Conservation (phyloP, 768 basidiomycete genomes). For the Cystofilobasidium ferigula region DNA sequence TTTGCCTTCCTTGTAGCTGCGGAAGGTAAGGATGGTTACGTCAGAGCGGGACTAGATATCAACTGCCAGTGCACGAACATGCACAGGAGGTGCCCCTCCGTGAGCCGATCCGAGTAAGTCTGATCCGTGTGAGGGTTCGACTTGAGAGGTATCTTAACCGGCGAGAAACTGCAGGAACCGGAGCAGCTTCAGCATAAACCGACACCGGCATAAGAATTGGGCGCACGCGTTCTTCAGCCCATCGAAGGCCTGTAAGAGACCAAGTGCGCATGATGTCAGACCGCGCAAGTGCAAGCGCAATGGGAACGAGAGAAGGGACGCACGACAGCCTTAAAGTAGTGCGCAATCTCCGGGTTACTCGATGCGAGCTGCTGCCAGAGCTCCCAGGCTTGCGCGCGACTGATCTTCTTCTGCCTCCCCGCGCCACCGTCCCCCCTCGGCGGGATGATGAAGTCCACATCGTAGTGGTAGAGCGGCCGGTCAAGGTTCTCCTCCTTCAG, state of each 20-base stretch:
- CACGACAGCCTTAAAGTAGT: not conserved
- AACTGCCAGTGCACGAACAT: too few relatives aligned
- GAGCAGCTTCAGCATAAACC: not conserved
- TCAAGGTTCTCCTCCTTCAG: too few relatives aligned
- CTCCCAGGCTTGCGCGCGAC: not conserved
- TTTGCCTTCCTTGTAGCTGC: conserved; percentile 4
- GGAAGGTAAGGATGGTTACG: too few relatives aligned
- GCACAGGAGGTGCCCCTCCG: not conserved
- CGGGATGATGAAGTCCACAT: not conserved
- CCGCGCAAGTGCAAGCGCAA: too few relatives aligned
- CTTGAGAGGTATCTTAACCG: not conserved
- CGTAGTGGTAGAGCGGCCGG: not conserved
- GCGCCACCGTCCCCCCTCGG: not conserved
- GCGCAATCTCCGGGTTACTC: not conserved
- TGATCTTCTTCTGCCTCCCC: not conserved
- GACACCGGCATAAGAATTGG: not conserved
- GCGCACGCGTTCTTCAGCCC: not conserved
- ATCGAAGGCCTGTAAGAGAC: not conserved
- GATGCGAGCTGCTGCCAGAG: not conserved
- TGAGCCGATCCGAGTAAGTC: not conserved
- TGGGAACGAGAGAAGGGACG: too few relatives aligned
- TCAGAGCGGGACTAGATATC: too few relatives aligned
- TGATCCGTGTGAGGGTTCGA: not conserved
- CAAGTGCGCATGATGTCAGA: not conserved
- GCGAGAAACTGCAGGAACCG: not conserved